phyloP scores from a whole-genome alignment of 2,329 filamentous ascomycete species.

The Ilyonectria robusta region DNA sequence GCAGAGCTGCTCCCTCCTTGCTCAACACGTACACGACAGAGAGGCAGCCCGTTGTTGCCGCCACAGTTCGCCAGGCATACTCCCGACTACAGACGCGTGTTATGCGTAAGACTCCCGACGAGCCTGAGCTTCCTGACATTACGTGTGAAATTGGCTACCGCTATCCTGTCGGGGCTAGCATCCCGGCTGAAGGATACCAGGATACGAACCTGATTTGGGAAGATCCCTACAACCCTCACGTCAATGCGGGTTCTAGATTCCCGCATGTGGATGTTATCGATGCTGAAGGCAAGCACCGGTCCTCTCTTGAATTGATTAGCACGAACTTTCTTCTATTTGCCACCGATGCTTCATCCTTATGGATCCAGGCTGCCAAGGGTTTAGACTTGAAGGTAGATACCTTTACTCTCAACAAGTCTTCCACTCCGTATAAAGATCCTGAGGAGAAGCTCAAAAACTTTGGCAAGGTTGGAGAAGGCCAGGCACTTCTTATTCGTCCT shows the following conservation, averaged over 20 bases:
- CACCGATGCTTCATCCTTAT: neutral
- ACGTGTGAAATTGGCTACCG: neutral
- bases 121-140: neutral
- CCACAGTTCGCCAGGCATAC: neutral
- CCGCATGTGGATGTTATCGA: neutral
- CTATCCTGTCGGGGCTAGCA: neutral
- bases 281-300: neutral
- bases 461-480: neutral
- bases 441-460: neutral
- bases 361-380: neutral
- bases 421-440: neutral
- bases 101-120: neutral
- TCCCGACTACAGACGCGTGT: neutral
- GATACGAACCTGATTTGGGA: neutral
- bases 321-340: neutral
- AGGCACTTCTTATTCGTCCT: neutral
- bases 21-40: neutral
- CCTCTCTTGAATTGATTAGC: neutral
- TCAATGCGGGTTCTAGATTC: neutral
- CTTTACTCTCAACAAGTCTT: neutral
- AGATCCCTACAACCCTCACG: neutral
- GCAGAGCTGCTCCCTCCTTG: neutral
- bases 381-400: neutral
- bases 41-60: neutral
- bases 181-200: neutral